Base-by-base conservation (phyloP, 2,329 filamentous ascomycete genomes). In the Fusarium fujikuroi region DNA sequence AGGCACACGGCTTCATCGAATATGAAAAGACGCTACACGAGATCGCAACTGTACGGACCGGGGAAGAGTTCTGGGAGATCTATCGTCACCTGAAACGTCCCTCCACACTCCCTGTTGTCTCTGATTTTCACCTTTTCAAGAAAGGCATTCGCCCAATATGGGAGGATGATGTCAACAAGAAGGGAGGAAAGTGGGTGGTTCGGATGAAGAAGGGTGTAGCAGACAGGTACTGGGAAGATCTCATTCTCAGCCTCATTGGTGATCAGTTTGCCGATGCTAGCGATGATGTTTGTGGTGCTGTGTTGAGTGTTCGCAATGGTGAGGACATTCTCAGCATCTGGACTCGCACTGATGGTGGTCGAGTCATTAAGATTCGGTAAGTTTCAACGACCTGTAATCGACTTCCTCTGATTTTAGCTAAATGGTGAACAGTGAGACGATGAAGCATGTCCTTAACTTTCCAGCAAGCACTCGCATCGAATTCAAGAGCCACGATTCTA, bases 241-340 rank as follows among this genome's bases (percentile, higher is more conserved):
- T 98, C 56, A 85, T 98, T 68, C 87, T 98, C 77, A 95, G 94
- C 32, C 92, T 98, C 77, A 91, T 98, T 65, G 96, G 96, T 47
- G 95, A 98, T 79, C 95, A 98, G 81, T 98, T 99, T 80, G 90
- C 91, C 59, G 96, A 98, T 80, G 95, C 95, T 42, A 91, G 92
- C 57, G 95, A 98, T 76, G 95, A 99, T 82, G 92, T 99, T 46
- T 99, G 95, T 80, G 96, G 96, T 68, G 94, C 93, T 61, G 96
- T 99, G 36, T 88, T 99, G 47, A 98, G 95, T 81, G 93, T 99
- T 72, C 90, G 96, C 71, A 97, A 95, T 79, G 95, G 95, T 47
- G 96, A 99, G 84, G 96, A 99, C 80, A 97, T 98, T 70, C 88
- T 99, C 82, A 98, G 95, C 84, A 95, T 99, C 80, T 99, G 96